Evolutionary conservation across 2,329 filamentous ascomycete genomes (phyloP).

Genomic region (Aspergillus pseudoviridinutans): DNA sequence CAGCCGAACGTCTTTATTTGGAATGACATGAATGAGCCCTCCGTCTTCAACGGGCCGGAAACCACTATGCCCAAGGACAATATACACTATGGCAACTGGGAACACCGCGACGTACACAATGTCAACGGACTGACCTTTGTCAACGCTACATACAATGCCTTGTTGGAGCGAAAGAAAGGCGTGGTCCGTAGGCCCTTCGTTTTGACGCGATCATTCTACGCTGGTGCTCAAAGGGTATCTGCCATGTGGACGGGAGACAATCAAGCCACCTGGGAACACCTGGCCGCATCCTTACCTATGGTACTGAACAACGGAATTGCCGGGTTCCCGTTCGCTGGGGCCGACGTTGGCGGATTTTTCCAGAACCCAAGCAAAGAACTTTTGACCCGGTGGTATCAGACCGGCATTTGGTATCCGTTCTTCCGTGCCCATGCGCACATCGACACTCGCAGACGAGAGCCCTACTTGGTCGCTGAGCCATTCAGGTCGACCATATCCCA

Average conservation of each 20-base stretch:
- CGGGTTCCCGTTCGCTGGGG: constrained; percentile 89
- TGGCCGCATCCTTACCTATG: constrained; percentile 90
- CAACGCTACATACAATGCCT: constrained; percentile 85
- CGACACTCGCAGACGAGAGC: constrained; percentile 88
- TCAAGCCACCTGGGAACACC: constrained; percentile 85
- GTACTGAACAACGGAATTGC: constrained; percentile 86
- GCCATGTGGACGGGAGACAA: constrained; percentile 99
- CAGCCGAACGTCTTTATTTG: constrained; percentile 86
- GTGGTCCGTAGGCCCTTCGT: constrained; percentile 85
- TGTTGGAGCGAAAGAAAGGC: constrained; percentile 80
- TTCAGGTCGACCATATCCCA: constrained; percentile 83
- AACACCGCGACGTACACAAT: constrained; percentile 96
- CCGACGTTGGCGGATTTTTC: constrained; percentile 97
- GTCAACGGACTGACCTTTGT: constrained; percentile 92
- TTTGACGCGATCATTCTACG: constrained; percentile 86
- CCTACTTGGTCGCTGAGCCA: constrained; percentile 80
- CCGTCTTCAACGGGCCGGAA: constrained; percentile 96
- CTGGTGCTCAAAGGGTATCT: constrained; percentile 81
- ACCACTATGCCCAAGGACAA: constrained; percentile 99
- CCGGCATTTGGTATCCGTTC: constrained; percentile 95
- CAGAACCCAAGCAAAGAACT: constrained; percentile 93
- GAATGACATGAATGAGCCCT: constrained; percentile 99
- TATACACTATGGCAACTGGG: constrained; percentile 84
- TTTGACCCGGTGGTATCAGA: constrained; percentile 91
- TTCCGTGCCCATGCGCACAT: constrained; percentile 98